Percentiles rank a stretch among this genome's conserved stretches.
Conservation (phyloP, 2,329 filamentous ascomycete species). For the Claviceps sp. region DNA sequence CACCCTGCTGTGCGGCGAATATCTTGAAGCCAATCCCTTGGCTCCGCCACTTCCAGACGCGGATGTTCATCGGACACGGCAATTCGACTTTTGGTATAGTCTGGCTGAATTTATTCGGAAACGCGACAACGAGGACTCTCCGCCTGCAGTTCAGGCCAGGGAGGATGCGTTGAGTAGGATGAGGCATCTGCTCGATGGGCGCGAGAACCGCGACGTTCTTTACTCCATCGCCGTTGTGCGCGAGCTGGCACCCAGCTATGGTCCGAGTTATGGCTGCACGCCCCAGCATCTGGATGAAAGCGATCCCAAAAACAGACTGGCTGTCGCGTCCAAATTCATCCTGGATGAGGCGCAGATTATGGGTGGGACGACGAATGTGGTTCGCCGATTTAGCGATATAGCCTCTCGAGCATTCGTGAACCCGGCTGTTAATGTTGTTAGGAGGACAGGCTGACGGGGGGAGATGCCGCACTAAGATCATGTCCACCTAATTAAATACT, state of each 20-base stretch:
- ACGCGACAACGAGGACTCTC: conserved; percentile 42
- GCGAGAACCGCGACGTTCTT: conserved; percentile 80
- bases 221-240: conserved; percentile 78
- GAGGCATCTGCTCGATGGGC: conserved; percentile 59
- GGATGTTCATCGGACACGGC: conserved; percentile 42
- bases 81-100: conserved; percentile 72
- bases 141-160: conserved; percentile 34
- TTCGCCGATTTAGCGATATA: conserved; percentile 56
- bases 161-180: conserved; percentile 53
- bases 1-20: conserved; percentile 59
- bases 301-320: conserved; percentile 52
- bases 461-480: too few relatives aligned
- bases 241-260: conserved; percentile 54
- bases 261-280: conserved; percentile 42
- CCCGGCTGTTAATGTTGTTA: conserved; percentile 35
- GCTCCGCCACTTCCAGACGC: conserved; percentile 34
- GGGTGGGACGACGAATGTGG: conserved; percentile 62
- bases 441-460: conserved; percentile 8
- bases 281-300: conserved; percentile 51
- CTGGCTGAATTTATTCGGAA: conserved; percentile 52
- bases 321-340: conserved; percentile 58
- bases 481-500: too few relatives aligned
- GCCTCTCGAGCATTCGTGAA: conserved; percentile 46
- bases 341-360: conserved; percentile 47
- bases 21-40: conserved; percentile 45